Base-by-base conservation (phyloP, 2,329 filamentous ascomycete species). In the Metarhizium album region DNA sequence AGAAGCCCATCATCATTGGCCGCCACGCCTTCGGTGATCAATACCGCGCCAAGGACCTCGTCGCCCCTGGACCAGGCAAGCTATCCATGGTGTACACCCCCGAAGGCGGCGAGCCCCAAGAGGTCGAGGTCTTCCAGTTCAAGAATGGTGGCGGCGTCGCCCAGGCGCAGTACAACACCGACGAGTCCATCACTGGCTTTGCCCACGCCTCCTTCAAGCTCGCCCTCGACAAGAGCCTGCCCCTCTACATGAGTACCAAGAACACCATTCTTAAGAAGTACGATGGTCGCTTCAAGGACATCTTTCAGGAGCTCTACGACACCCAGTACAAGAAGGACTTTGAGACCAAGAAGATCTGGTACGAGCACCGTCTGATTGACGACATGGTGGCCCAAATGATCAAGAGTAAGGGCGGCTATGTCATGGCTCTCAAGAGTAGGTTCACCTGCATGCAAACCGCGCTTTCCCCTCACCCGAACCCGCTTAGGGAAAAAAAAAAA, bases 301-400 rank as follows among this genome's bases (percentile, higher is more conserved):
- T 97, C 70, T 98, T 98, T 83, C 87, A 98, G 79, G 87, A 94
- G 65, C 82, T 97, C 63, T 98, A 91, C 73, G 88, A 97, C 57
- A 79, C 78, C 53, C 74, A 84, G 62, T 98, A 97, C 78, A 85
- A 87, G 78, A 78, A 81, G 68, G 80, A 88, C 43, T 97, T 97
- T 62, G 90, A 96, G 68, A 84, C 84, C 64, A 88, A 90, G 78
- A 81, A 81, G 56, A 95, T 97, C 74, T 97, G 93, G 93, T 97
- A 98, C 69, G 93, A 98, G 83, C 93, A 98, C 76, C 87, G 93
- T 64, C 79, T 98, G 60, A 97, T 98, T 66, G 93, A 98, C 73
- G 93, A 98, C 74, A 97, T 98, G 93, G 93, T 98, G 57, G 93
- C 93, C 47, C 93, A 98, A 80, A 98, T 98, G 93, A 87, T 98